phyloP scores from a whole-genome alignment of 176 grass and related monocot species.

The Triticum turgidum region DNA sequence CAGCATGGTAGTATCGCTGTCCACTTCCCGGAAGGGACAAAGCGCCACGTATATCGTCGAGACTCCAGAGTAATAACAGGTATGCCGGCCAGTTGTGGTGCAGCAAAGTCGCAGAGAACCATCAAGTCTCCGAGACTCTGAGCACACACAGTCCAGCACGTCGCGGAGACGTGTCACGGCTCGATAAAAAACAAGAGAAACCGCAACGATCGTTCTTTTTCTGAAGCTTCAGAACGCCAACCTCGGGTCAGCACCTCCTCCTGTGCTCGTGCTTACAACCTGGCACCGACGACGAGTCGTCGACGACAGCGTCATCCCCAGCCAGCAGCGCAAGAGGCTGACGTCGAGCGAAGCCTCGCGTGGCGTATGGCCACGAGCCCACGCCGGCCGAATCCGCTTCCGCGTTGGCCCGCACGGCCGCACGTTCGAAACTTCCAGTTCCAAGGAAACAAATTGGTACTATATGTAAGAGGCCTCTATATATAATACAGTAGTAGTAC shows the following conservation, averaged over 20 bases:
- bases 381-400: not conserved
- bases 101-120: not conserved
- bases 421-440: not conserved
- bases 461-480: too few species aligned
- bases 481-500: too few species aligned
- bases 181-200: not conserved
- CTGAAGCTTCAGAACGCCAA: not conserved
- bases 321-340: not conserved
- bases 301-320: not conserved
- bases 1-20: not conserved
- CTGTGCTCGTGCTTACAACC: not conserved
- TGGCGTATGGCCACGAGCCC: not conserved
- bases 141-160: constrained; percentile 17
- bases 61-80: not conserved
- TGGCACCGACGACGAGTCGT: not conserved
- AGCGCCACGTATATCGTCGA: not conserved
- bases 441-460: not conserved
- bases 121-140: not conserved
- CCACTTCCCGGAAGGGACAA: not conserved
- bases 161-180: constrained; percentile 29
- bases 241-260: not conserved
- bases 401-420: not conserved
- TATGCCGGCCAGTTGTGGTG: constrained; percentile 19
- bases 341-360: not conserved
- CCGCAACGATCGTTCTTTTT: not conserved